Conservation (phyloP, 202 grass and related monocot species). For the Panicum hallii region DNA sequence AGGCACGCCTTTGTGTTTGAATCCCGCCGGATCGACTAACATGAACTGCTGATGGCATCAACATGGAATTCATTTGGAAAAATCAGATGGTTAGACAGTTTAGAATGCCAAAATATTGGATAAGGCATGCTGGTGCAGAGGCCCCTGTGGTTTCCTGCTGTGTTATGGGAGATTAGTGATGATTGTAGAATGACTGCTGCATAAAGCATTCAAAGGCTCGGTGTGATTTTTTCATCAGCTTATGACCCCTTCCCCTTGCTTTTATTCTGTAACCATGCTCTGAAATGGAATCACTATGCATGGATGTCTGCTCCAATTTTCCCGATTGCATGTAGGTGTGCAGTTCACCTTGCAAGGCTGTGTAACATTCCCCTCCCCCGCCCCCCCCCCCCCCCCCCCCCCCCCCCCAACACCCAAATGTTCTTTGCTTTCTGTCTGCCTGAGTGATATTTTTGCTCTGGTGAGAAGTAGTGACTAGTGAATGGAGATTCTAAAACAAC, state of each 20-base stretch:
- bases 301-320: slow-evolving; percentile 14
- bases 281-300: slow-evolving; percentile 11
- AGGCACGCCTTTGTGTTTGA: not conserved
- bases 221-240: slow-evolving; percentile 1
- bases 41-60: not conserved
- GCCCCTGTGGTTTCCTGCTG: not conserved
- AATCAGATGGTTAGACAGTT: not conserved
- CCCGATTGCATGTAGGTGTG: slow-evolving; percentile 17
- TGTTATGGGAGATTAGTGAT: slow-evolving; percentile 9
- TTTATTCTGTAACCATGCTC: not conserved
- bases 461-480: not conserved
- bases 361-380: not conserved
- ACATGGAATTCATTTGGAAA: not conserved
- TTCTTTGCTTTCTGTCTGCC: slow-evolving; percentile 2
- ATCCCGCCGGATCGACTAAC: slow-evolving; percentile 11
- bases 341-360: not conserved
- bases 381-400: too few species aligned
- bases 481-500: slow-evolving; percentile 7
- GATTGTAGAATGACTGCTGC: not conserved
- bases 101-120: slow-evolving; percentile 31
- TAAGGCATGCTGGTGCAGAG: slow-evolving; percentile 13
- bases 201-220: not conserved
- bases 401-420: too few species aligned
- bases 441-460: slow-evolving; percentile 11
- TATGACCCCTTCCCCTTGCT: not conserved